Evolutionary conservation across 2,329 filamentous ascomycete genomes (phyloP), one percentile per base, ranked within the genome.

Genomic region (Cercospora sojina): DNA sequence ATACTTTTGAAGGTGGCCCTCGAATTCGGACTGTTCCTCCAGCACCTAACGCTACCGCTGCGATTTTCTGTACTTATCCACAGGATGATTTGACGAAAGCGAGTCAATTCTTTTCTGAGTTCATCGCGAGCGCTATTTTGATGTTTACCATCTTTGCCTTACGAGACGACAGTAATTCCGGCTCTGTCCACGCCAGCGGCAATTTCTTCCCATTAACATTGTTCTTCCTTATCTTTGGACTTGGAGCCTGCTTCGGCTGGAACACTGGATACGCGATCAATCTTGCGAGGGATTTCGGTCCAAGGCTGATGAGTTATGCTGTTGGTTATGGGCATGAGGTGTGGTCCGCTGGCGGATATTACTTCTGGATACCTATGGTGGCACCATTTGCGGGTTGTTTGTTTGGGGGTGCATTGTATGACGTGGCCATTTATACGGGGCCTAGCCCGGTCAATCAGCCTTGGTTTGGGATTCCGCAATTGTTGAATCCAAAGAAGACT

Each of bases 121-220:
- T 91, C 67, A 79, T 91, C 59, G 87, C 88, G 32, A 88, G 85
- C 66, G 80, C 86, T 0, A 83, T 92, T 16, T 80, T 91, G 23
- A 88, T 90, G 82, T 90, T 91, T 72, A 82, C 87, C 69, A 89
- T 91, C 61, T 91, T 90, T 72, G 88, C 88, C 0, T 79, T 92
- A 49, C 87, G 86, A 59, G 86, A 87, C 65, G 81, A 82, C 67
- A 76, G 72, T 13, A 80, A 80, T 60, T 77, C 77, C 5, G 80
- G 79, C 63, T 64, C 43, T 51, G 72, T 70, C 64, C 67, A 63
- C 41, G 74, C 70, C 10, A 77, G 68, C 16, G 74, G 74, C 0
- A 81, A 83, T 2, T 75, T 86, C 60, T 83, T 87, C 65, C 88
- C 88, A 0, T 77, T 91, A 3, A 83, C 79, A 1, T 77, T 90